These are phyloP conservation scores for Xerocomus amazonicus DNA, from an alignment of 1,284 basidiomycete genomes.

Conservation along the genomic window DNA sequence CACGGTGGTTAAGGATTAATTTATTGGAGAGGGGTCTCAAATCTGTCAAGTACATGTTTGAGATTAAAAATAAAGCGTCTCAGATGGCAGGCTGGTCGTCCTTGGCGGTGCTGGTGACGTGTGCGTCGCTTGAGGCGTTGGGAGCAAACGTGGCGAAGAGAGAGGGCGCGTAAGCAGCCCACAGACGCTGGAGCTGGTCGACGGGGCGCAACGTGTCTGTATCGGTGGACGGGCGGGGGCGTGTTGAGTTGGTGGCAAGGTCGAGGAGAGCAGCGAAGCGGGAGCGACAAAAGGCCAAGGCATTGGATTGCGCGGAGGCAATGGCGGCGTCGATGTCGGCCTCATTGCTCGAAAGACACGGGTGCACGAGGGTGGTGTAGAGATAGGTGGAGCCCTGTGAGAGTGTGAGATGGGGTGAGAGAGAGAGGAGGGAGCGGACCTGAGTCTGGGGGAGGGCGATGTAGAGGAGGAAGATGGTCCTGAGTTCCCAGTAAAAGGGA, in stretches of 20 bases:
- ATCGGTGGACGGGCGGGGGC: not conserved
- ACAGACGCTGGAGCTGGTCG: slow-evolving; percentile 36
- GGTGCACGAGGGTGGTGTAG: slow-evolving; percentile 62
- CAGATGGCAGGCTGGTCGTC: slow-evolving; percentile 11
- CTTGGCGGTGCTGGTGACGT: slow-evolving; percentile 7
- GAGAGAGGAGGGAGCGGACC: slow-evolving; percentile 37
- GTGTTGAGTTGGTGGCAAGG: slow-evolving; percentile 23
- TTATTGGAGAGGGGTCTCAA: slow-evolving; percentile 5
- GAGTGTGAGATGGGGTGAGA: not conserved
- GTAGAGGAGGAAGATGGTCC: slow-evolving; percentile 70
- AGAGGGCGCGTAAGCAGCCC: slow-evolving; percentile 37
- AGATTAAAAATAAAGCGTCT: slow-evolving; percentile 6
- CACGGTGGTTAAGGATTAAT: slow-evolving; percentile 38
- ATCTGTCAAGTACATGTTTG: slow-evolving; percentile 8
- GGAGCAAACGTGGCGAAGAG: slow-evolving; percentile 27
- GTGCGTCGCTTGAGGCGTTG: slow-evolving; percentile 10
- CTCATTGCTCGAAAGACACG: slow-evolving; percentile 66
- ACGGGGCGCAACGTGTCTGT: slow-evolving; percentile 5
- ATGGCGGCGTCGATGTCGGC: slow-evolving; percentile 64
- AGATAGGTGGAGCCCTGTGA: slow-evolving; percentile 70
- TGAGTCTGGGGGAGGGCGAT: slow-evolving; percentile 71
- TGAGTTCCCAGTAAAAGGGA: slow-evolving; percentile 76
- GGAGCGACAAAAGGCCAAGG: slow-evolving; percentile 48
- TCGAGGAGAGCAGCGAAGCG: slow-evolving; percentile 48
- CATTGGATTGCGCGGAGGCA: slow-evolving; percentile 48